These are phyloP conservation scores for Yamadazyma olivae DNA, from an alignment of 805 yeast genomes.

Conservation along the genomic window DNA sequence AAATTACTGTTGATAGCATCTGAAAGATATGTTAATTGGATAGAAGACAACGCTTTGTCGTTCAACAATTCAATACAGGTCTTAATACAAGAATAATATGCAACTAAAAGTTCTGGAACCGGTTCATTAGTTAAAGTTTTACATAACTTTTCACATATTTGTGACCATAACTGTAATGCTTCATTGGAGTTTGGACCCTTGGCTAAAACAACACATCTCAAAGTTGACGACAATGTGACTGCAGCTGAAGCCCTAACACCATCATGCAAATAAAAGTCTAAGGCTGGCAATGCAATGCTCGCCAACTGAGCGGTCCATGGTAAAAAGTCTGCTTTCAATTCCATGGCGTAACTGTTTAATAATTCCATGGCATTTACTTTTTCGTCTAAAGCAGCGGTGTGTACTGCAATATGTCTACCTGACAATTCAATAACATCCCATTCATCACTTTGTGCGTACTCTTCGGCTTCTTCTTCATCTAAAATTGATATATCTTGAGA, in stretches of 20 bases:
- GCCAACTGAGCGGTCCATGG: constrained; percentile 80
- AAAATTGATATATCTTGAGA: constrained; percentile 84
- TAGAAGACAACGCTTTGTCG: constrained; percentile 52
- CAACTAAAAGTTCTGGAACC: constrained; percentile 74
- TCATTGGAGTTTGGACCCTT: constrained; percentile 57
- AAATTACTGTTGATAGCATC: constrained; percentile 59
- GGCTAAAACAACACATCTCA: constrained; percentile 59
- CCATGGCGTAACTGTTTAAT: constrained; percentile 78
- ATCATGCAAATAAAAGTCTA: constrained; percentile 89
- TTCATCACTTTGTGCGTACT: constrained; percentile 78
- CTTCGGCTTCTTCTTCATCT: constrained; percentile 85
- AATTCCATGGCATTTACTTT: constrained; percentile 91
- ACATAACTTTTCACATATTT: constrained; percentile 64
- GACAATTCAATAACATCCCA: constrained; percentile 92
- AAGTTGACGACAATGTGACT: constrained; percentile 71
- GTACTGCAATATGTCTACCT: constrained; percentile 93
- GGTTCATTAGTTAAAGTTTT: constrained; percentile 74
- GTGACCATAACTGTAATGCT: constrained; percentile 67
- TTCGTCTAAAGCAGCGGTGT: constrained; percentile 91
- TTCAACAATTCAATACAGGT: constrained; percentile 68
- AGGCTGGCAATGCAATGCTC: constrained; percentile 82
- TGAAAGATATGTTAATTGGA: constrained; percentile 55
- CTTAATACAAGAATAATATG: constrained; percentile 70
- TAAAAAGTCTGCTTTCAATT: constrained; percentile 75
- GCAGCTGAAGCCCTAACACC: constrained; percentile 94